phyloP scores from a whole-genome alignment of 2,329 filamentous ascomycete genomes.

The Coleophoma crateriformis region DNA sequence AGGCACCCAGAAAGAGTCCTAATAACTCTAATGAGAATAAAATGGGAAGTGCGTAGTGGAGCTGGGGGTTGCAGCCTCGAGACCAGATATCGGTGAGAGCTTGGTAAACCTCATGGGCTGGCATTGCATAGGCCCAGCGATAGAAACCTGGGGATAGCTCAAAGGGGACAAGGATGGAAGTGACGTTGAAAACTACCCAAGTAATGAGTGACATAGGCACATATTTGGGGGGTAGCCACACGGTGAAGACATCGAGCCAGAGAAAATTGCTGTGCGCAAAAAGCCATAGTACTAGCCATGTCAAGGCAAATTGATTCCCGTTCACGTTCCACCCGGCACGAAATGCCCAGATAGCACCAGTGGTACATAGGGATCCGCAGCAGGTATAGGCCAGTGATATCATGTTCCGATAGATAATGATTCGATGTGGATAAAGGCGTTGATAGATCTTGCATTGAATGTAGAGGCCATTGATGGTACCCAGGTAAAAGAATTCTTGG shows the following conservation, averaged over 20 bases:
- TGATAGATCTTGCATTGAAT: slow-evolving; percentile 18
- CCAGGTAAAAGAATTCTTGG: slow-evolving; percentile 24
- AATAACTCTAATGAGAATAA: slow-evolving; percentile 33
- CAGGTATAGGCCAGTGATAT: slow-evolving; percentile 27
- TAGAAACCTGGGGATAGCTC: slow-evolving; percentile 55
- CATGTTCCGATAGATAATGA: slow-evolving; percentile 20
- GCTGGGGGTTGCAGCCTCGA: slow-evolving; percentile 31
- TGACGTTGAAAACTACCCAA: slow-evolving; percentile 62
- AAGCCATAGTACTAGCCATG: slow-evolving; percentile 55
- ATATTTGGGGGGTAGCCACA: slow-evolving; percentile 28
- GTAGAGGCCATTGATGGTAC: slow-evolving; percentile 23
- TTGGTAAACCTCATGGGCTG: slow-evolving; percentile 50
- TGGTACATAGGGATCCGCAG: slow-evolving; percentile 30
- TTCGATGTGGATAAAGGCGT: slow-evolving; percentile 15
- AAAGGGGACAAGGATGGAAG: slow-evolving; percentile 53
- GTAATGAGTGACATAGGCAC: slow-evolving; percentile 39
- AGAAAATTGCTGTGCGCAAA: slow-evolving; percentile 46
- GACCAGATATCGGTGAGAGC: slow-evolving; percentile 36
- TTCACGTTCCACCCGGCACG: slow-evolving; percentile 33
- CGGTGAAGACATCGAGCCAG: slow-evolving; percentile 32
- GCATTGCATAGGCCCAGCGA: slow-evolving; percentile 58
- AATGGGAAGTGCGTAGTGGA: slow-evolving; percentile 34
- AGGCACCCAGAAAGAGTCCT: slow-evolving; percentile 12
- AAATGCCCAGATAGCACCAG: slow-evolving; percentile 39
- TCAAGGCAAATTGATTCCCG: slow-evolving; percentile 52